Evolutionary conservation across 495 filamentous ascomycete species (phyloP), one percentile per base, ranked within the genome.

Genomic region (Lasiosphaeria ovina): DNA sequence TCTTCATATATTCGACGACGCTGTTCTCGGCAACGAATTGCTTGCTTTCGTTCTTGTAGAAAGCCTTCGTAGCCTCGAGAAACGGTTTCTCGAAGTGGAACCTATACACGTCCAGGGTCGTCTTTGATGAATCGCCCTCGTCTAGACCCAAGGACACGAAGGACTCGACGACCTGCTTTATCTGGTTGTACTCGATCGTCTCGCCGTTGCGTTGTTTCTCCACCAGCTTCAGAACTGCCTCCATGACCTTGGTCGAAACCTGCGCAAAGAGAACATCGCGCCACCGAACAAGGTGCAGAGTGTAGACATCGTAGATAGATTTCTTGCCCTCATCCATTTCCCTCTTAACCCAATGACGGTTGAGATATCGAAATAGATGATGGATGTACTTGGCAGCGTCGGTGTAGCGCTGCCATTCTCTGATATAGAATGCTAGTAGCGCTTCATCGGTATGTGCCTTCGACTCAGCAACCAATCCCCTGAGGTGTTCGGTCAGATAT

Each of bases 281-380:
- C 94, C 94, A 99, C 64, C 90, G 89, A 42, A 97, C 96, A 38
- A 99, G 79, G 69, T 98, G 94, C 24, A 98, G 76, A 1, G 93
- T 99, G 73, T 99, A 98, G 51, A 99, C 92, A 74, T 99, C 94
- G 75, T 93, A 97, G 6, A 97, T 88, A 66, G 93, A 89, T 80
- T 99, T 99, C 74, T 99, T 99, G 32, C 95, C 95, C 72, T 99
- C 94, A 64, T 99, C 94, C 74, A 99, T 96, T 77, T 99, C 94
- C 31, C 94, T 84, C 80, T 96, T 98, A 16, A 99, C 95, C 94
- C 94, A 99, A 75, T 99, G 94, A 48, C 94, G 85, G 69, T 98
- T 99, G 17, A 99, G 89, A 71, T 99, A 99, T 45, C 87, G 82
- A 82, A 99, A 99, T 3, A 98, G 76, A 73, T 99, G 94, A 76